Conservation (phyloP, 202 grass and related monocot species). For the Zoysia matrella region DNA sequence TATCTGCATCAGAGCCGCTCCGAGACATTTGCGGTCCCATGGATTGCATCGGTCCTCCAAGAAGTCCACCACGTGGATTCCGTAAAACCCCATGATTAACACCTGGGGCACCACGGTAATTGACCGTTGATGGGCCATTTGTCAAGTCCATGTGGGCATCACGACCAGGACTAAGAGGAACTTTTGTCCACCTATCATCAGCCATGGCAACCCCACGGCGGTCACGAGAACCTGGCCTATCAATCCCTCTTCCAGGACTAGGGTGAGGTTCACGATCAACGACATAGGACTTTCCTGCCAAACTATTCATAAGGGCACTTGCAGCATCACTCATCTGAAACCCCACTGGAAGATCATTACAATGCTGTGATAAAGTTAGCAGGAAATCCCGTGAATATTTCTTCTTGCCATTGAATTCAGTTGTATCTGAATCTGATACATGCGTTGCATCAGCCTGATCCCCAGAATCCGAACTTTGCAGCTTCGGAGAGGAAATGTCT, state of each 20-base stretch:
- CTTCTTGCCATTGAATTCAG: constrained; percentile 53
- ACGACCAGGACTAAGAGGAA: constrained; percentile 58
- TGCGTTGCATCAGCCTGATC: constrained; percentile 31
- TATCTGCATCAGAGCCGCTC: constrained; percentile 73
- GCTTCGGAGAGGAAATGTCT: constrained; percentile 79
- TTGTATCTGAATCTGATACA: constrained; percentile 45
- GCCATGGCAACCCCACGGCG: constrained; percentile 60
- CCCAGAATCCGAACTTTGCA: constrained; percentile 45
- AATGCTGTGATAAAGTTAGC: constrained; percentile 62
- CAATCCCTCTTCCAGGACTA: constrained; percentile 61
- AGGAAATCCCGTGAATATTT: constrained; percentile 94
- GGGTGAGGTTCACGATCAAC: constrained; percentile 66
- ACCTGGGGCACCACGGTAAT: constrained; percentile 66
- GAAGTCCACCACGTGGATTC: constrained; percentile 70
- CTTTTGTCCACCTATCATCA: constrained; percentile 83
- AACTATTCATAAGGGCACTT: constrained; percentile 54
- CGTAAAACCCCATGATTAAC: constrained; percentile 73
- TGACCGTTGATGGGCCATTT: constrained; percentile 51
- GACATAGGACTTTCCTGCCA: constrained; percentile 58
- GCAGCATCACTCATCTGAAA: constrained; percentile 61
- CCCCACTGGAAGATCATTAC: constrained; percentile 72
- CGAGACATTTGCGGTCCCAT: constrained; percentile 52
- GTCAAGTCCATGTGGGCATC: constrained; percentile 60
- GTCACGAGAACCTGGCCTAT: constrained; percentile 69
- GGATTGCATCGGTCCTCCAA: constrained; percentile 61